phyloP scores from a whole-genome alignment of 1,284 basidiomycete genomes.

The Rhodotorula sp. region DNA sequence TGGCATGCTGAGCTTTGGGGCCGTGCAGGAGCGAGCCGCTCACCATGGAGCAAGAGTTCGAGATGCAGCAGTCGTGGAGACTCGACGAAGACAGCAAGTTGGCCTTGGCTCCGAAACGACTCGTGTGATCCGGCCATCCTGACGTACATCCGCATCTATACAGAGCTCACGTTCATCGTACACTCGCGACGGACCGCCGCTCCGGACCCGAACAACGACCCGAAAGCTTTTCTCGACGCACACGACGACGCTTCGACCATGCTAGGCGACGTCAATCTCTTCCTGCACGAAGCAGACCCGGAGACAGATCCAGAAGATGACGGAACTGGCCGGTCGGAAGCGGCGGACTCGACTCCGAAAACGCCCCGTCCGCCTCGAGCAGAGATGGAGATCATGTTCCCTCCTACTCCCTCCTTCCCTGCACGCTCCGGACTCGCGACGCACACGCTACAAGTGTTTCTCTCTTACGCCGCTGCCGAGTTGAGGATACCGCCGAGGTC shows the following conservation, averaged over 20 bases:
- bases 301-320: not conserved
- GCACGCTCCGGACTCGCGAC: constrained; percentile 60
- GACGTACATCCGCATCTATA: not conserved
- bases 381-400: constrained; percentile 81
- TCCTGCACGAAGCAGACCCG: constrained; percentile 58
- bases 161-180: constrained; percentile 89
- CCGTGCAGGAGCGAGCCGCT: constrained; percentile 67
- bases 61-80: constrained; percentile 90
- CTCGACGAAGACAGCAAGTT: constrained; percentile 76
- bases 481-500: constrained; percentile 34
- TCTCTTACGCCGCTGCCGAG: constrained; percentile 46
- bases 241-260: constrained; percentile 57
- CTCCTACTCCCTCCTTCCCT: constrained; percentile 53
- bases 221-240: constrained; percentile 43
- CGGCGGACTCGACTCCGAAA: not conserved
- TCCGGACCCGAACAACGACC: constrained; percentile 1
- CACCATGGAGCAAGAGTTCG: constrained; percentile 77
- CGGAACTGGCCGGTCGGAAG: not conserved
- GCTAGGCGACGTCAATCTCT: constrained; percentile 92
- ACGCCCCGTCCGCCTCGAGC: constrained; percentile 44
- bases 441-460: constrained; percentile 48
- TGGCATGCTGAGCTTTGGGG: not conserved
- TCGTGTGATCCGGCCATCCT: not conserved
- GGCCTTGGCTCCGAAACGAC: not conserved
- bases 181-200: constrained; percentile 53